Conservation (phyloP, 352 stramenopile genomes). For the Thalassiosira exigua region DNA sequence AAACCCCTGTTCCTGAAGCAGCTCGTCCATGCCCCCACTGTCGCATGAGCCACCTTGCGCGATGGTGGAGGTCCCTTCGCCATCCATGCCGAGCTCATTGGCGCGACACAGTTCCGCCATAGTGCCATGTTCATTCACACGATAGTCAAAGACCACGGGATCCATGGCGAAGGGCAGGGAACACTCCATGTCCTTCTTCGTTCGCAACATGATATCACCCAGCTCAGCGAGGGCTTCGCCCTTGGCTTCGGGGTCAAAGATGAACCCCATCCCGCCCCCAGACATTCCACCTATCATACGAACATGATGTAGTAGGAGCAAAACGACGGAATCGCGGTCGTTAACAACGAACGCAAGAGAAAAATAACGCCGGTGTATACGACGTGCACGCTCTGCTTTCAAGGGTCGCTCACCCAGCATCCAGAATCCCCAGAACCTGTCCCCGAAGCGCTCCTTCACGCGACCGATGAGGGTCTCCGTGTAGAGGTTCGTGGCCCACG, state of each 20-base stretch:
- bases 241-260: slow-evolving; percentile 66
- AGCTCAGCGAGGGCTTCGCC: slow-evolving; percentile 42
- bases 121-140: slow-evolving; percentile 66
- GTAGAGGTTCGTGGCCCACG: slow-evolving; percentile 69
- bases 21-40: slow-evolving; percentile 35
- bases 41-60: slow-evolving; percentile 1
- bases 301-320: too few relatives aligned
- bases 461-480: slow-evolving; percentile 67
- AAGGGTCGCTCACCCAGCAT: slow-evolving; percentile 65
- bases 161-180: slow-evolving; percentile 71
- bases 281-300: slow-evolving; percentile 58
- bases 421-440: slow-evolving; percentile 64
- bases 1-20: slow-evolving; percentile 63
- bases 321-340: too few relatives aligned
- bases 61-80: not conserved
- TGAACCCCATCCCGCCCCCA: slow-evolving; percentile 73
- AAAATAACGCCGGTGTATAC: too few relatives aligned
- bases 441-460: slow-evolving; percentile 51
- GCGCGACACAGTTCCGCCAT: slow-evolving; percentile 42
- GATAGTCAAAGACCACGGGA: slow-evolving; percentile 69
- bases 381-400: too few relatives aligned
- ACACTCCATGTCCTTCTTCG: slow-evolving; percentile 64
- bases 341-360: too few relatives aligned
- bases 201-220: slow-evolving; percentile 65
- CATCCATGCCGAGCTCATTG: slow-evolving; percentile 2